Conservation (phyloP, 2,329 filamentous ascomycete genomes). For the Alternaria postmessia region DNA sequence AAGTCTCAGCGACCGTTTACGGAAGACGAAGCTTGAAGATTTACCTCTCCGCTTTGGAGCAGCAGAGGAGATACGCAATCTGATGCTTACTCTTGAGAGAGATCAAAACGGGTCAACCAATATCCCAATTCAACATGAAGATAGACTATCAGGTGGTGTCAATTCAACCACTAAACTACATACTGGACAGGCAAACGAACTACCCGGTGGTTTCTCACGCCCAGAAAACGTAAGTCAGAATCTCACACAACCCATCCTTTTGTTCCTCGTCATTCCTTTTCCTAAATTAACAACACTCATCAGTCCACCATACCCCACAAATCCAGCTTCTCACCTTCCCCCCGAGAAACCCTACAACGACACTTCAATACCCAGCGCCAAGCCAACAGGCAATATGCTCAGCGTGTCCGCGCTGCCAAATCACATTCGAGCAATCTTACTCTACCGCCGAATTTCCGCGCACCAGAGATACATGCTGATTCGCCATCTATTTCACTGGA, state of each 20-base stretch:
- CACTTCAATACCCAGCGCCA: neutral
- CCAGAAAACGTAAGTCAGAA: neutral
- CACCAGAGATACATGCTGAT: neutral
- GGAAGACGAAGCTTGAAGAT: slow-evolving; percentile 5
- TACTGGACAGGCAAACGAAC: neutral
- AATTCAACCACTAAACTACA: neutral
- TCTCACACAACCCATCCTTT: neutral
- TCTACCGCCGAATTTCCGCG: slow-evolving; percentile 5
- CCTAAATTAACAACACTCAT: neutral
- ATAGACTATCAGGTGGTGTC: neutral
- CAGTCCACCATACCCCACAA: neutral
- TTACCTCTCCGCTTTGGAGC: slow-evolving; percentile 2
- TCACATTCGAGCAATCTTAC: slow-evolving; percentile 6
- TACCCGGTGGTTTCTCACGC: neutral
- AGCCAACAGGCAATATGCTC: neutral
- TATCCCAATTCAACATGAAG: neutral
- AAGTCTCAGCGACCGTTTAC: slow-evolving; percentile 6
- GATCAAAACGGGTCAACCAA: neutral
- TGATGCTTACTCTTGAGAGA: slow-evolving; percentile 6
- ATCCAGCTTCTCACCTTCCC: neutral
- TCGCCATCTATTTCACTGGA: neutral
- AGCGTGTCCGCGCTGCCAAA: neutral
- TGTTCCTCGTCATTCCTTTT: too few relatives aligned
- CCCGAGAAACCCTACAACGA: neutral
- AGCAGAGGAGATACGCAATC: slow-evolving; percentile 5